A percentile compares a stretch with the other conserved stretches of the same genome.
Conservation (phyloP, 257 asterid genomes). For the Primulina huaijiensis region DNA sequence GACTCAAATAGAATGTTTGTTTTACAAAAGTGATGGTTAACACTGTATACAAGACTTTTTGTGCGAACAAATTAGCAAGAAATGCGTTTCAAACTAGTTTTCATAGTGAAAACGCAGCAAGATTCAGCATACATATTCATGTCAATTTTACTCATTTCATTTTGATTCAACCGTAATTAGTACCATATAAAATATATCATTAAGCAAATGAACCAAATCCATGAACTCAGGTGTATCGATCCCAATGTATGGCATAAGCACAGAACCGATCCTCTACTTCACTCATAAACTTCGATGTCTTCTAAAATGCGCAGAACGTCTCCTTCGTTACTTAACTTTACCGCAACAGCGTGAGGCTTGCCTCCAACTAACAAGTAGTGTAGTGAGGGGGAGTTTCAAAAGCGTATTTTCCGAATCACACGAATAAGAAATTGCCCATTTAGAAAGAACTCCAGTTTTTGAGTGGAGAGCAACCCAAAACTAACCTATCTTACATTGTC, state of each 20-base stretch:
- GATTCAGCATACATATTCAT: not conserved
- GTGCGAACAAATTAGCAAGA: too few species aligned
- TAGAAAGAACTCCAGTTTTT: constrained; percentile 34
- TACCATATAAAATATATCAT: too few species aligned
- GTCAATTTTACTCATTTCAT: not conserved
- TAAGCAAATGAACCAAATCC: not conserved
- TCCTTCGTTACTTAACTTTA: constrained; percentile 56
- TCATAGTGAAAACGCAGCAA: too few species aligned
- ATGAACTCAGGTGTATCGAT: not conserved
- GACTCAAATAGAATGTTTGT: too few species aligned
- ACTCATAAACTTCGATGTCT: constrained; percentile 53
- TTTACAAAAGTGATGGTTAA: too few species aligned
- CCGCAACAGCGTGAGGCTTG: constrained; percentile 55
- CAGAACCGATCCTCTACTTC: too few species aligned
- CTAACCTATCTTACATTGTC: constrained; percentile 71
- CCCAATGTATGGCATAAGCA: constrained; percentile 35
- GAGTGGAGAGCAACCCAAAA: constrained; percentile 75
- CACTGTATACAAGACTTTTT: too few species aligned
- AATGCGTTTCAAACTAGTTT: too few species aligned
- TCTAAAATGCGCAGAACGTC: constrained; percentile 52
- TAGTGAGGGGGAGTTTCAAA: constrained; percentile 48
- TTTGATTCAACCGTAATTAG: not conserved
- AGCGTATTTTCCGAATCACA: constrained; percentile 45
- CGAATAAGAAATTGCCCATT: constrained; percentile 31
- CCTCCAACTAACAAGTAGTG: constrained; percentile 63